Conservation (phyloP, 2,329 filamentous ascomycete species). For the Diaporthe vaccinii region DNA sequence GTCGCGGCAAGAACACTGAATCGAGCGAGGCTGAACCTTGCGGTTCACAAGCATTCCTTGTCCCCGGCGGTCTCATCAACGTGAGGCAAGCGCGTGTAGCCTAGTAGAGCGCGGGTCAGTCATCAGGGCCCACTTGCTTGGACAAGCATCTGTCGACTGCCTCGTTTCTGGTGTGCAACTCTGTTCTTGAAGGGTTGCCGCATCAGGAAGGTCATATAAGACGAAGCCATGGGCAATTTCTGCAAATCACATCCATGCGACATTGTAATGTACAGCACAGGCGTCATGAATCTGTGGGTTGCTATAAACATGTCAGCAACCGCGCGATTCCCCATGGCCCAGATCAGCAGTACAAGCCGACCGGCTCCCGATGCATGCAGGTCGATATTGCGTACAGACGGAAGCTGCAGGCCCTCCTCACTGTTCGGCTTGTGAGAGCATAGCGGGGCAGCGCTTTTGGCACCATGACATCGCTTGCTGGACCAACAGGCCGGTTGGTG, state of each 20-base stretch:
- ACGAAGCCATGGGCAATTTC: conserved; percentile 18
- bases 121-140: not conserved
- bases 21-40: conserved; percentile 28
- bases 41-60: conserved; percentile 31
- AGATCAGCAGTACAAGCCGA: conserved; percentile 6
- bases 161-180: conserved; percentile 4
- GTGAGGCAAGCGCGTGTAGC: conserved; percentile 23
- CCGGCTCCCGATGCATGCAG: conserved; percentile 38
- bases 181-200: conserved; percentile 16
- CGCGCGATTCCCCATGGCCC: conserved; percentile 1
- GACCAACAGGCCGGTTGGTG: conserved; percentile 34
- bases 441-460: conserved; percentile 28
- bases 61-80: conserved; percentile 16
- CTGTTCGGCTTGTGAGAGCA: conserved; percentile 6
- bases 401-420: conserved; percentile 7
- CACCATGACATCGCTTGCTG: conserved; percentile 37
- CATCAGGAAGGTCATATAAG: conserved; percentile 32
- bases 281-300: not conserved
- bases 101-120: conserved; percentile 27
- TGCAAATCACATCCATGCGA: conserved; percentile 30
- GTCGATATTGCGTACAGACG: conserved; percentile 26
- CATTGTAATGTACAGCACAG: conserved; percentile 20
- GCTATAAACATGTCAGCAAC: not conserved
- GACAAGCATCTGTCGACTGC: conserved; percentile 3
- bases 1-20: conserved; percentile 12